Percentiles rank a stretch among this genome's conserved stretches.
phyloP scores from a whole-genome alignment of 1,284 basidiomycete species.

The Ustilago nuda region DNA sequence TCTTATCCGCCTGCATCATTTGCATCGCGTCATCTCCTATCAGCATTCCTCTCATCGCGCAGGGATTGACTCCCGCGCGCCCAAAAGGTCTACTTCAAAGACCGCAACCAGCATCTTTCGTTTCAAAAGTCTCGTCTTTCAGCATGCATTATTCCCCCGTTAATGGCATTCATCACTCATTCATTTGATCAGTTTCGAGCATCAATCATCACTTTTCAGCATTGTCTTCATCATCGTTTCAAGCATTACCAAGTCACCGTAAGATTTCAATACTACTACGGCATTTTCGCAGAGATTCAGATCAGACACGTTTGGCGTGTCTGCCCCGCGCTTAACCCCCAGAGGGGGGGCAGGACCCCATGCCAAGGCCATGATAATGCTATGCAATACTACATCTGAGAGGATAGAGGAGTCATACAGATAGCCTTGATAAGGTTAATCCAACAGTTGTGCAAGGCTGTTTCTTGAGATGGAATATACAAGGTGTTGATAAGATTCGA shows the following conservation, averaged over 20 bases:
- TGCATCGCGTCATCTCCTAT: not conserved
- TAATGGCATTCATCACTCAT: too few species aligned
- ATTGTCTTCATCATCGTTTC: conserved; percentile 13
- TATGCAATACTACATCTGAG: too few species aligned
- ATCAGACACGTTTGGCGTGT: too few species aligned
- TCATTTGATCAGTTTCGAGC: not conserved
- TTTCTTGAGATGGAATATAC: too few species aligned
- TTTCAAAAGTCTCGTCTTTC: not conserved
- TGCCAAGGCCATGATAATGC: too few species aligned
- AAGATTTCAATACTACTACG: not conserved
- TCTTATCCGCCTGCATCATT: not conserved
- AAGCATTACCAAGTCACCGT: not conserved
- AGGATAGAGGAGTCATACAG: too few species aligned
- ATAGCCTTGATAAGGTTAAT: too few species aligned
- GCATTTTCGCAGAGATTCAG: conserved; percentile 1
- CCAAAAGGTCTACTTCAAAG: conserved; percentile 22
- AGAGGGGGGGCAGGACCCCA: too few species aligned
- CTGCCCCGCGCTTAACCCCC: too few species aligned
- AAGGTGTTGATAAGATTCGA: too few species aligned
- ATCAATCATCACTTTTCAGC: not conserved
- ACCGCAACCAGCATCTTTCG: conserved; percentile 10
- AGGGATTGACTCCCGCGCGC: not conserved
- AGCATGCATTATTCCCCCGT: not conserved
- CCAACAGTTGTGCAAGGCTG: too few species aligned
- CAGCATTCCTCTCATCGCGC: not conserved